Percentiles rank a stretch among this genome's conserved stretches.
Conservation (phyloP, 148 eudicot genomes). For the Nepenthes gracilis region DNA sequence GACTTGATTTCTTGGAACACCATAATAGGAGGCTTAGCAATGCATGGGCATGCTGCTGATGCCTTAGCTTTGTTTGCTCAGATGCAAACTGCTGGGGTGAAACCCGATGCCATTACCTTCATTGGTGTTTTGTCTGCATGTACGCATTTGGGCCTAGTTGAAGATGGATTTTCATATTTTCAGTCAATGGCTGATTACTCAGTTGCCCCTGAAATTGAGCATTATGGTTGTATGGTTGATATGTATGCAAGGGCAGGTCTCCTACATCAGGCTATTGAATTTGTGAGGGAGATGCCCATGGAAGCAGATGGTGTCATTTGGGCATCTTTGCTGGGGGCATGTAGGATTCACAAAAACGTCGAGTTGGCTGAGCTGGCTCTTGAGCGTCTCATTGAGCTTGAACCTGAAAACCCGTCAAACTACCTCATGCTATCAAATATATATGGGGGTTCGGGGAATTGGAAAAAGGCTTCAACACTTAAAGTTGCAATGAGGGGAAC, state of each 20-base stretch:
- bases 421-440: slow-evolving; percentile 55
- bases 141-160: slow-evolving; percentile 64
- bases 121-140: slow-evolving; percentile 62
- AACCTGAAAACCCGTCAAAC: slow-evolving; percentile 61
- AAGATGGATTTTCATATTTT: slow-evolving; percentile 45
- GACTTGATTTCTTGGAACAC: slow-evolving; percentile 76
- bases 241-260: slow-evolving; percentile 58
- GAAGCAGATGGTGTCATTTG: slow-evolving; percentile 61
- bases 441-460: slow-evolving; percentile 46
- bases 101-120: slow-evolving; percentile 65
- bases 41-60: slow-evolving; percentile 58
- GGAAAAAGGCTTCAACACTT: slow-evolving; percentile 43
- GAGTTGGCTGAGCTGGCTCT: slow-evolving; percentile 63
- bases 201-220: slow-evolving; percentile 58
- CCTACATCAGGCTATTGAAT: slow-evolving; percentile 44
- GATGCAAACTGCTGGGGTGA: slow-evolving; percentile 33
- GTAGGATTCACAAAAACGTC: slow-evolving; percentile 50
- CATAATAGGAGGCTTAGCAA: slow-evolving; percentile 55
- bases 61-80: slow-evolving; percentile 40
- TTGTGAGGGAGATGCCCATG: slow-evolving; percentile 50
- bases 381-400: slow-evolving; percentile 39
- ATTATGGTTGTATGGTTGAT: slow-evolving; percentile 71
- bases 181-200: slow-evolving; percentile 37
- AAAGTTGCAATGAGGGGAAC: slow-evolving; percentile 64
- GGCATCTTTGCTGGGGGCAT: slow-evolving; percentile 65